Percentiles rank a stretch among this genome's conserved stretches.
Conservation (phyloP, 2,329 filamentous ascomycete species). For the Beauveria brongniartii region DNA sequence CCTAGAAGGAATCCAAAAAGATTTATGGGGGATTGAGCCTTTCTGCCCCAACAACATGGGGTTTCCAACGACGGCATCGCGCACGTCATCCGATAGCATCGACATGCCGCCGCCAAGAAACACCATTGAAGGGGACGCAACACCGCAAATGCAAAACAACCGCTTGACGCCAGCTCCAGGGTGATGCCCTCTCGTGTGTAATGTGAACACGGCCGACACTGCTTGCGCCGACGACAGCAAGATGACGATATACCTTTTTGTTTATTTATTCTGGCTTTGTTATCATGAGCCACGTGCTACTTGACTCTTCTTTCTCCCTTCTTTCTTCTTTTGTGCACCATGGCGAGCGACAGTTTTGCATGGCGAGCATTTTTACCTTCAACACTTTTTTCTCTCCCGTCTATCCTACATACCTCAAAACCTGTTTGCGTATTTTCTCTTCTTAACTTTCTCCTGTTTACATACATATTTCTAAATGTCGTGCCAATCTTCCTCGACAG, state of each 20-base stretch:
- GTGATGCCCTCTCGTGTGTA: background rate
- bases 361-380: background rate
- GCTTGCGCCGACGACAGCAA: background rate
- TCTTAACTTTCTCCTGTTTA: background rate
- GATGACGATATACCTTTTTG: background rate
- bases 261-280: background rate
- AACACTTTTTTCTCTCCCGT: background rate
- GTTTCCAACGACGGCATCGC: slow-evolving; percentile 10
- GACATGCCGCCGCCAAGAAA: slow-evolving; percentile 7
- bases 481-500: background rate
- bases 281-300: background rate
- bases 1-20: slow-evolving; percentile 47
- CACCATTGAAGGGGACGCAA: background rate
- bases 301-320: background rate
- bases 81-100: slow-evolving; percentile 7
- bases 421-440: background rate
- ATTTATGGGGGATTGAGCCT: slow-evolving; percentile 28
- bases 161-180: background rate
- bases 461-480: background rate
- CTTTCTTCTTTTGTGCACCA: background rate
- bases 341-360: slow-evolving; percentile 3
- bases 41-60: background rate
- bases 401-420: background rate
- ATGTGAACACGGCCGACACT: background rate
- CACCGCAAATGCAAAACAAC: slow-evolving; percentile 1